Percentiles rank a stretch among this genome's conserved stretches.
Evolutionary conservation across 352 stramenopile genomes (phyloP).

Genomic region (Phytophthora pistaciae): DNA sequence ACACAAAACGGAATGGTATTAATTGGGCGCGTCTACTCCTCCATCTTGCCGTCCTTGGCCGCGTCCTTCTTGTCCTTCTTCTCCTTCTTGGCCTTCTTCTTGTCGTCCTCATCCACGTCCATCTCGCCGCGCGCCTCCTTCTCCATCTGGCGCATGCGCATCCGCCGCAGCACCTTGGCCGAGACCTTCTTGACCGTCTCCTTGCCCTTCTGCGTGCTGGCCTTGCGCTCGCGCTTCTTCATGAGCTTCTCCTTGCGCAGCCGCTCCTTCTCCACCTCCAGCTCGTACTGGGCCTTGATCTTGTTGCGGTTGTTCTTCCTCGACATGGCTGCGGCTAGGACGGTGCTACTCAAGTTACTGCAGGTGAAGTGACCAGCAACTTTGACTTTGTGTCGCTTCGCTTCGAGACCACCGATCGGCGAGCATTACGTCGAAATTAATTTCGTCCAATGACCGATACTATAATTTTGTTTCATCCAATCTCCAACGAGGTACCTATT

Average conservation of each 20-base stretch:
- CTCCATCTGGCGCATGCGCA: slow-evolving; percentile 66
- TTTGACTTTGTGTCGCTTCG: slow-evolving; percentile 27
- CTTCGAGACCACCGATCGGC: slow-evolving; percentile 18
- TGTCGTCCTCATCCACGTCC: slow-evolving; percentile 43
- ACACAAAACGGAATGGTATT: background rate
- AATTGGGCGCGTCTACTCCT: slow-evolving; percentile 44
- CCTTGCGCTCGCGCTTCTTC: slow-evolving; percentile 82
- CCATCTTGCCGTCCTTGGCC: slow-evolving; percentile 58
- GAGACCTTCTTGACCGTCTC: slow-evolving; percentile 82
- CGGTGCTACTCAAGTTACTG: background rate
- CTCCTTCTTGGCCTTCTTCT: slow-evolving; percentile 35
- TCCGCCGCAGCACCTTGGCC: slow-evolving; percentile 74
- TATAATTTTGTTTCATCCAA: slow-evolving; percentile 18
- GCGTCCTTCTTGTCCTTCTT: slow-evolving; percentile 26
- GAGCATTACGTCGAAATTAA: slow-evolving; percentile 13
- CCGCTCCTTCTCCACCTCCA: slow-evolving; percentile 80
- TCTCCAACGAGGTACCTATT: background rate
- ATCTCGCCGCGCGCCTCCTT: slow-evolving; percentile 59
- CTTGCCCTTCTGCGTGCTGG: slow-evolving; percentile 50
- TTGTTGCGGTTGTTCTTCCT: slow-evolving; percentile 86
- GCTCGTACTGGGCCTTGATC: slow-evolving; percentile 84
- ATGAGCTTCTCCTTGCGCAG: slow-evolving; percentile 75
- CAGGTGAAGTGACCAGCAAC: background rate
- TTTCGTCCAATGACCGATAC: background rate
- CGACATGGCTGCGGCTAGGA: slow-evolving; percentile 54